These are phyloP conservation scores for Lagenidium sp. DNA, from an alignment of 352 stramenopile genomes.

Conservation along the genomic window DNA sequence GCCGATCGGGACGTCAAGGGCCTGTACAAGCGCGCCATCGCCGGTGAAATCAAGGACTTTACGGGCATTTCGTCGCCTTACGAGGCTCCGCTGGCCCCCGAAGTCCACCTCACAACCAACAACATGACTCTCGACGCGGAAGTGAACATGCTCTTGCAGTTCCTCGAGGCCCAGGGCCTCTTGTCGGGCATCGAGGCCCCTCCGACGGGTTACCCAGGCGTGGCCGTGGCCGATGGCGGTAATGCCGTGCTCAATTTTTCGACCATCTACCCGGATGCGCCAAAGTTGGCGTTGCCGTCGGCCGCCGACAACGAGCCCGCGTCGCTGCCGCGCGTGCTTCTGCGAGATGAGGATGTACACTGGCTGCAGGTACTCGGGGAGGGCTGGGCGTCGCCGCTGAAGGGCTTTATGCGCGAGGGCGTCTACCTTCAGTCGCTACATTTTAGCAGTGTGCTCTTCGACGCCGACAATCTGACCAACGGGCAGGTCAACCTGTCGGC, in stretches of 20 bases:
- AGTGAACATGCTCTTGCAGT: constrained; percentile 50
- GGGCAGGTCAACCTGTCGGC: constrained; percentile 70
- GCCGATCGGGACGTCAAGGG: constrained; percentile 97
- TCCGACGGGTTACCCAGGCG: constrained; percentile 52
- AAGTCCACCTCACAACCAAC: constrained; percentile 94
- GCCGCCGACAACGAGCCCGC: constrained; percentile 8
- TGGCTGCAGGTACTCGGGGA: constrained; percentile 97
- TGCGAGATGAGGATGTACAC: constrained; percentile 97
- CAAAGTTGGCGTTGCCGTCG: constrained; percentile 6
- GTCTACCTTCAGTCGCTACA: constrained; percentile 95
- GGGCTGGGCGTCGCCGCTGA: constrained; percentile 93
- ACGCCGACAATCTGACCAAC: constrained; percentile 94
- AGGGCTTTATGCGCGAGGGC: constrained; percentile 97
- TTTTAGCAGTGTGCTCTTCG: constrained; percentile 95
- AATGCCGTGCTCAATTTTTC: constrained; percentile 61
- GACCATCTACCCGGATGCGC: constrained; percentile 45
- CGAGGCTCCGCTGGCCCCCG: constrained; percentile 89
- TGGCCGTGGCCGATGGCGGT: constrained; percentile 84
- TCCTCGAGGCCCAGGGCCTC: constrained; percentile 47
- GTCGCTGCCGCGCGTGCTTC: constrained; percentile 86
- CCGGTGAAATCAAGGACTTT: constrained; percentile 97
- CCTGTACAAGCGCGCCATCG: constrained; percentile 89
- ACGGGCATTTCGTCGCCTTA: constrained; percentile 98
- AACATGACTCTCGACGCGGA: constrained; percentile 91
- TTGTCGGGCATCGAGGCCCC: constrained; percentile 47